These are phyloP conservation scores for Rhodotorula sp. DNA, from an alignment of 1,284 basidiomycete species.

Conservation along the genomic window DNA sequence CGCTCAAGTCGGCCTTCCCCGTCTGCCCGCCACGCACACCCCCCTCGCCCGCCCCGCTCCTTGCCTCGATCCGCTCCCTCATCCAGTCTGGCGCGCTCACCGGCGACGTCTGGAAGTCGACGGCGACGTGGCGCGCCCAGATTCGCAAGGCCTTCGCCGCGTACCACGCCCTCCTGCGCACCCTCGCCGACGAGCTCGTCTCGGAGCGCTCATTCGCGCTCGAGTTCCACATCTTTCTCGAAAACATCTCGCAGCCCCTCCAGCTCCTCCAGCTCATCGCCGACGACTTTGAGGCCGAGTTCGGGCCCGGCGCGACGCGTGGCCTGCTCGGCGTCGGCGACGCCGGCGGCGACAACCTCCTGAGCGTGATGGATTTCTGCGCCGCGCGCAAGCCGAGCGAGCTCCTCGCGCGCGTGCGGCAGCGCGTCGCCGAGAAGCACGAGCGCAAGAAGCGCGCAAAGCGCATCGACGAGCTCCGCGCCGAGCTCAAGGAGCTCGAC, in stretches of 20 bases:
- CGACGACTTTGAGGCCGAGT: conserved; percentile 40
- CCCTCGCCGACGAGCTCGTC: conserved; percentile 38
- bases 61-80: conserved; percentile 35
- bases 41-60: conserved; percentile 28
- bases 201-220: conserved; percentile 19
- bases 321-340: conserved; percentile 38
- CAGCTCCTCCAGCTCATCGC: conserved; percentile 37
- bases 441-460: conserved; percentile 24
- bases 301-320: conserved; percentile 30
- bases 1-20: conserved; percentile 39
- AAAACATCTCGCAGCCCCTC: conserved; percentile 34
- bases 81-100: conserved; percentile 25
- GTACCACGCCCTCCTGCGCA: conserved; percentile 33
- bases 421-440: conserved; percentile 34
- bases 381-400: conserved; percentile 33
- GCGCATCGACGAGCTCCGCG: conserved; percentile 14
- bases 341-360: conserved; percentile 35
- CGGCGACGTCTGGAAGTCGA: conserved; percentile 24
- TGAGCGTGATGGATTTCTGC: conserved; percentile 40
- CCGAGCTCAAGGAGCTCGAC: conserved; percentile 25
- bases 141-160: conserved; percentile 33
- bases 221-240: conserved; percentile 40
- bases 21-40: conserved; percentile 29
- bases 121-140: conserved; percentile 32
- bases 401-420: conserved; percentile 32